A percentile compares a stretch with the other conserved stretches of the same genome.
phyloP scores from a whole-genome alignment of 805 yeast species.

The Candida caryicola region DNA sequence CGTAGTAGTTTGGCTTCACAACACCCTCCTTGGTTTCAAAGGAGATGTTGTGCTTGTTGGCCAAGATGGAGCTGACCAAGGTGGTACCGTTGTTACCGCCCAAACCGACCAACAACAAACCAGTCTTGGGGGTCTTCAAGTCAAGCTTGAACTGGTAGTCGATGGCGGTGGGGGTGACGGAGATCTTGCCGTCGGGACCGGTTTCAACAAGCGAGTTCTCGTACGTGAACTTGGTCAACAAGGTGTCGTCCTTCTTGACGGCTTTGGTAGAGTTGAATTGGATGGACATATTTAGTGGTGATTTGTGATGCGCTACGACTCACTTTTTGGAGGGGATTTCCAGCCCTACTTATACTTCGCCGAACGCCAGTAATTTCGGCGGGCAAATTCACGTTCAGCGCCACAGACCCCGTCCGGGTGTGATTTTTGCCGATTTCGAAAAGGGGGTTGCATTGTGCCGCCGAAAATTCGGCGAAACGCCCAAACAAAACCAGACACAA shows the following conservation, averaged over 20 bases:
- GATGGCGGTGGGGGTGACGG: slow-evolving; percentile 66
- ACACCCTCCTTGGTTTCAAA: slow-evolving; percentile 83
- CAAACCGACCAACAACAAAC: slow-evolving; percentile 86
- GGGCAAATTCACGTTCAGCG: background rate
- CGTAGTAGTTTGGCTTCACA: slow-evolving; percentile 76
- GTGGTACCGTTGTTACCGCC: slow-evolving; percentile 98
- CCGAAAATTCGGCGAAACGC: slow-evolving; percentile 28
- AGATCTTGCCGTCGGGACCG: slow-evolving; percentile 50
- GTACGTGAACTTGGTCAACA: slow-evolving; percentile 63
- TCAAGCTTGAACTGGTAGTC: slow-evolving; percentile 87
- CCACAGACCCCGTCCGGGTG: background rate
- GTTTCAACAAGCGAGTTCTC: slow-evolving; percentile 72
- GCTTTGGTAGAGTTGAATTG: slow-evolving; percentile 56
- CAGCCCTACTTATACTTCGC: slow-evolving; percentile 1
- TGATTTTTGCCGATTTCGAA: background rate
- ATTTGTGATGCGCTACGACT: no score
- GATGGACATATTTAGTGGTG: slow-evolving; percentile 29
- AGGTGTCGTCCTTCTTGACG: slow-evolving; percentile 46
- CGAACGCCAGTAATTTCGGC: background rate
- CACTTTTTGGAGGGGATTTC: slow-evolving; percentile 3
- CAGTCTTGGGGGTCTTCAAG: slow-evolving; percentile 77
- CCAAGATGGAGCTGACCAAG: slow-evolving; percentile 76
- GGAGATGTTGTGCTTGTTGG: slow-evolving; percentile 73
- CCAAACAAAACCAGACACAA: slow-evolving; percentile 3
- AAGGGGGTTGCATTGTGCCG: slow-evolving; percentile 8